Evolutionary conservation across 176 grass and related monocot genomes (phyloP), one percentile per base, ranked within the genome.

Genomic region (Triticum aestivum): DNA sequence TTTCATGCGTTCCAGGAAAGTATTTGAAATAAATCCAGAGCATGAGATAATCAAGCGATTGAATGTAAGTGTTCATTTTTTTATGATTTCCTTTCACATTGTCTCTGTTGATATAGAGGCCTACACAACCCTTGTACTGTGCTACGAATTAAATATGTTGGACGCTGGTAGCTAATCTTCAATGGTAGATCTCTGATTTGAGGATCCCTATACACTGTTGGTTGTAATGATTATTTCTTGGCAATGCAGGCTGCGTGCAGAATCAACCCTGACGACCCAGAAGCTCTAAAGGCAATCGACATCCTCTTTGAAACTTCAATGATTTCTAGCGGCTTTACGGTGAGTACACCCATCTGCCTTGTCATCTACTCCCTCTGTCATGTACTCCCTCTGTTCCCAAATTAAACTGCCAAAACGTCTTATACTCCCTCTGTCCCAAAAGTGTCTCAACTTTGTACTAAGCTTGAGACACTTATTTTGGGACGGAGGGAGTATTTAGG

Each of bases 1-100:
- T 77, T 96, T 99, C 83, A 99, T 99, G 97, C 86, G 89, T 11
- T 94, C 94, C 15, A 94, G 97, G 83, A 99, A 91, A 89, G 97
- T 99, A 47, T 99, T 99, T 69, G 97, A 99, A 88, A 99, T 96
- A 79, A 99, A 99, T 84, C 94, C 97, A 85, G 92, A 91, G 27
- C 97, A 99, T 65, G 90, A 93, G 34, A 96, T 99, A 75, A 94
- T 99, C 68, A 93, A 90, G 87, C 30, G 86, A 14, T 86, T 99
- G 80, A 96, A 96, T 90, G 97, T 96, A 91, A 96, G 88, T 61
- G 14, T 44, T 78, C 18, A 34, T 59, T 17, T 44, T 44, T n/a
- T 39, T 26, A 79, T 12, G 33, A 62, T 62, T 68, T 49, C 5
- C 41, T 49, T 64, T 81, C 15, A 4, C 39, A 21, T 45, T 11